Evolutionary conservation across 768 basidiomycete species (phyloP), one percentile per base, ranked within the genome.

Genomic region (Sistotremastrum niveocremeum): DNA sequence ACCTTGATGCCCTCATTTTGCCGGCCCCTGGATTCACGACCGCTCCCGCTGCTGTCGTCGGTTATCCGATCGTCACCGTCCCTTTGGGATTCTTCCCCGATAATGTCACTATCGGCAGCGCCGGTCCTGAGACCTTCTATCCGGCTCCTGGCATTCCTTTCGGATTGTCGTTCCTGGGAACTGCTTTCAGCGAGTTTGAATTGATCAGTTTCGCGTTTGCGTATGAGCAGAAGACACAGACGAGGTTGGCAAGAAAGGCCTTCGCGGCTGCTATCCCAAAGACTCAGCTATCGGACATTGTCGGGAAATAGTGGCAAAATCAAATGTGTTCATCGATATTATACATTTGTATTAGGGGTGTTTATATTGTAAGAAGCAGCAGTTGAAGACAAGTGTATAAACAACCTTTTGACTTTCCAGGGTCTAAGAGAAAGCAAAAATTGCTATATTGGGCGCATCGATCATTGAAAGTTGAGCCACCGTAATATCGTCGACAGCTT

Each of bases 1-100:
- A 59, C 34, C 51, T 65, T n/a, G 64, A 63, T 40, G 65, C 62
- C 2, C 50, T 66, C 20, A 30, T 62, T 9, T 51, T 60, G 31
- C 61, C 61, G 32, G 58, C 65, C 11, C 54, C 59, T 42, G 64
- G 66, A 64, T 40, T 44, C 47, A 41, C 51, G 44, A 42, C 35
- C 37, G 12, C 31, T 7, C 42, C 37, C 12, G 32, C 44, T n/a
- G 79, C 77, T 3, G 71, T 80, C 46, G 74, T 76, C 4, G 80
- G 78, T 6, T 81, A 79, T 51, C 79, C 80, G 2, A 75, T 80
- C 45, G 64, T 80, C 35, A 79, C 79, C 67, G 79, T 81, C 6
- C 79, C 79, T 1, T 66, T 81, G 2, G 77, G 76, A 2, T 79
- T 77, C 56, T 72, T 71, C 48, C 73, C 74, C 2, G 65, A 67